phyloP scores from a whole-genome alignment of 2,329 filamentous ascomycete species.

The Plenodomus lindquistii region DNA sequence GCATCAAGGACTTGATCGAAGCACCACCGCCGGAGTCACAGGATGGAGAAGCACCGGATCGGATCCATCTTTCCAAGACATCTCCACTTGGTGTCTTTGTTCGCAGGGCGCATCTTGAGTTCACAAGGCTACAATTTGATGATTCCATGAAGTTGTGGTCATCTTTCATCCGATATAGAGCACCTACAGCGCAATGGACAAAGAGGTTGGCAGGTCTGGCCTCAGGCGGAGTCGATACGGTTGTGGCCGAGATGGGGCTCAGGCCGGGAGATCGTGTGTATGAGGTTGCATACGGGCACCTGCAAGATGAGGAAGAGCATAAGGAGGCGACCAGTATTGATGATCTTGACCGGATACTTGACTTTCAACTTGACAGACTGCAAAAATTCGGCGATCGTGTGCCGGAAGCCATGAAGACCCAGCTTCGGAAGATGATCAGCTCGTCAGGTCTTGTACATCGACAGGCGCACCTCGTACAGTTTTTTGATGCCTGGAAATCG shows the following conservation, averaged over 20 bases:
- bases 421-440: constrained; percentile 69
- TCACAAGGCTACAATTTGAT: constrained; percentile 76
- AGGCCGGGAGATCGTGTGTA: constrained; percentile 54
- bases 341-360: constrained; percentile 78
- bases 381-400: constrained; percentile 84
- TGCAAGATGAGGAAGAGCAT: constrained; percentile 47
- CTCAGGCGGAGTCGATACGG: constrained; percentile 58
- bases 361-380: constrained; percentile 86
- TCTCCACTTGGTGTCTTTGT: constrained; percentile 84
- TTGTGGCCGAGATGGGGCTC: constrained; percentile 63
- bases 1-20: constrained; percentile 60
- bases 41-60: constrained; percentile 34
- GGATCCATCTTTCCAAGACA: constrained; percentile 68
- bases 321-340: constrained; percentile 67
- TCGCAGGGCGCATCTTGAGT: constrained; percentile 76
- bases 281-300: constrained; percentile 55
- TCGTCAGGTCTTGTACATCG: constrained; percentile 71
- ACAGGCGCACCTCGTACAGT: constrained; percentile 77
- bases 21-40: constrained; percentile 42
- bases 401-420: constrained; percentile 71
- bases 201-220: constrained; percentile 43
- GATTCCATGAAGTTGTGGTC: constrained; percentile 81
- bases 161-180: constrained; percentile 77
- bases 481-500: constrained; percentile 88
- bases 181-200: constrained; percentile 70